Evolutionary conservation across 2,329 filamentous ascomycete species (phyloP).

Genomic region (Dactylonectria estremocensis): DNA sequence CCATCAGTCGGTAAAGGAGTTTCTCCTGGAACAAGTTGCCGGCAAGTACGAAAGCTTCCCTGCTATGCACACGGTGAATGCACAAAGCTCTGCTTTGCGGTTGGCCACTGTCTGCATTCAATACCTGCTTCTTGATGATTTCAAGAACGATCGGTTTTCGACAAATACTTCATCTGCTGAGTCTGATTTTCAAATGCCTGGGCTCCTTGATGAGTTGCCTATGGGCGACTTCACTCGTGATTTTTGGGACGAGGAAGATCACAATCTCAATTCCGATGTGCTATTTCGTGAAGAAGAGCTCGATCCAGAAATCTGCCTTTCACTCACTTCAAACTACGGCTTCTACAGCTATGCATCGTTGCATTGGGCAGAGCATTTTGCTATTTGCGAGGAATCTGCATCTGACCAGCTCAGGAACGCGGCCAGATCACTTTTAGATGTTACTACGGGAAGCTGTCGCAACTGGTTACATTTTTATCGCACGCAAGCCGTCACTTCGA

Average conservation of each 20-base stretch:
- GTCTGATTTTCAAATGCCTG: not conserved
- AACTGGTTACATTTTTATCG: slow-evolving; percentile 56
- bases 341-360: slow-evolving; percentile 56
- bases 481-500: slow-evolving; percentile 41
- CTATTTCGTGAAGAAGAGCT: slow-evolving; percentile 46
- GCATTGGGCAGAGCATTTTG: slow-evolving; percentile 56
- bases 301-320: slow-evolving; percentile 42
- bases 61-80: slow-evolving; percentile 22
- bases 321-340: slow-evolving; percentile 44
- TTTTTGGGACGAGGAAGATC: slow-evolving; percentile 20
- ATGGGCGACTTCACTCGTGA: no score
- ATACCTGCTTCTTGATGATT: no score
- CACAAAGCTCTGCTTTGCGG: slow-evolving; percentile 30
- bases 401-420: slow-evolving; percentile 37
- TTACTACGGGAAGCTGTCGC: slow-evolving; percentile 32
- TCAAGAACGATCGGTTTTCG: slow-evolving; percentile 41
- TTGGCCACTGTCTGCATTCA: slow-evolving; percentile 41
- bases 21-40: slow-evolving; percentile 40
- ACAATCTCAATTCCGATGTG: slow-evolving; percentile 35
- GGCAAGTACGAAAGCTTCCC: slow-evolving; percentile 8
- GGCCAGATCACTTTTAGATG: slow-evolving; percentile 38
- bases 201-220: not conserved
- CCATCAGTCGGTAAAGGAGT: slow-evolving; percentile 56
- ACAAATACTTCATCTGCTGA: not conserved
- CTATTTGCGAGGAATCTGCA: slow-evolving; percentile 38